A percentile compares a stretch with the other conserved stretches of the same genome.
phyloP scores from a whole-genome alignment of 805 yeast genomes.

The Yarrowia yakushimensis region DNA sequence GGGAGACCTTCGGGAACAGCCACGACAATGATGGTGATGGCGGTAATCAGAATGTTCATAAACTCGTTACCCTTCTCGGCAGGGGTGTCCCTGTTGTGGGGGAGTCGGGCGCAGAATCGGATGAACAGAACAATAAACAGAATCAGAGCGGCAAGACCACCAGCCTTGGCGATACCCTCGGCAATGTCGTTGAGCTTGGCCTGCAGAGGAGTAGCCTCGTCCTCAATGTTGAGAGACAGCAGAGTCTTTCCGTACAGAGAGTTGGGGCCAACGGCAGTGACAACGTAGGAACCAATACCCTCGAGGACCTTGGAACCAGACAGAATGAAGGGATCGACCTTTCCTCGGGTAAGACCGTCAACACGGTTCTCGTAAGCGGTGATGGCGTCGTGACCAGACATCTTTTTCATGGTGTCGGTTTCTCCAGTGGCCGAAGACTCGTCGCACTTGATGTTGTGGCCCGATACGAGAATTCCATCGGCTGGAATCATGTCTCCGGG shows the following conservation, averaged over 20 bases:
- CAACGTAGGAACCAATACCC: slow-evolving; percentile 82
- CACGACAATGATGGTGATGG: slow-evolving; percentile 90
- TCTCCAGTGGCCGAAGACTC: slow-evolving; percentile 95
- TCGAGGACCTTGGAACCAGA: slow-evolving; percentile 87
- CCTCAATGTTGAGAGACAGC: slow-evolving; percentile 69
- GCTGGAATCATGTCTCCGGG: slow-evolving; percentile 95
- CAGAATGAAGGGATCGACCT: slow-evolving; percentile 76
- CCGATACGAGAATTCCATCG: slow-evolving; percentile 71
- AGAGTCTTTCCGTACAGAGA: slow-evolving; percentile 91
- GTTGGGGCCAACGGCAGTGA: slow-evolving; percentile 85
- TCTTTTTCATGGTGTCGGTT: slow-evolving; percentile 73
- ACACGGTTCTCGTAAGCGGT: slow-evolving; percentile 34
- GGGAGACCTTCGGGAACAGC: slow-evolving; percentile 99
- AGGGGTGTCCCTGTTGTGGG: slow-evolving; percentile 47
- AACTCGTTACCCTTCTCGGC: slow-evolving; percentile 82
- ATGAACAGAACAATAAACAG: slow-evolving; percentile 75
- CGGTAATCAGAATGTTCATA: slow-evolving; percentile 80
- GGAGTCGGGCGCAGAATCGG: slow-evolving; percentile 63
- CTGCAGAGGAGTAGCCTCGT: slow-evolving; percentile 87
- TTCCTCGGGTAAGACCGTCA: slow-evolving; percentile 37
- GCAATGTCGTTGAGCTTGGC: slow-evolving; percentile 76
- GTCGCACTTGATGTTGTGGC: slow-evolving; percentile 75
- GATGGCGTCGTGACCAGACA: slow-evolving; percentile 48
- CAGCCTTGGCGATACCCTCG: slow-evolving; percentile 92
- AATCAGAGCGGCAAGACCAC: slow-evolving; percentile 78